Conservation (phyloP, 164 flowering plant species). For the Aristolochia contorta region DNA sequence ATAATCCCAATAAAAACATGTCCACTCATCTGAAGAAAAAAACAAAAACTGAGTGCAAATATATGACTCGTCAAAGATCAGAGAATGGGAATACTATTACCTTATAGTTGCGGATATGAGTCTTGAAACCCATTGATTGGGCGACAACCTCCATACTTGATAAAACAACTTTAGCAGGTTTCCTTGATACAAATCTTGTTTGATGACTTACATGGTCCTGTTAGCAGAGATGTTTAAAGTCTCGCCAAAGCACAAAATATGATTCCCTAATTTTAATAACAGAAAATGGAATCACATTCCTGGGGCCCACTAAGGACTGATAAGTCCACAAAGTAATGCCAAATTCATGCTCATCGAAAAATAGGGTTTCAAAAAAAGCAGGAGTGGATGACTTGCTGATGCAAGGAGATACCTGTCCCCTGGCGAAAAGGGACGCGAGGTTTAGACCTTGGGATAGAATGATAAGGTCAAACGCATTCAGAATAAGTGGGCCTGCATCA, state of each 20-base stretch:
- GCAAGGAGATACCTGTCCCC: slow-evolving; percentile 51
- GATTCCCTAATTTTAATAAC: too few species aligned
- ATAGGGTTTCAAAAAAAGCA: neutral
- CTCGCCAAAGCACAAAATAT: too few species aligned
- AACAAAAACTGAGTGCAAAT: neutral
- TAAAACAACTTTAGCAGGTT: slow-evolving; percentile 81
- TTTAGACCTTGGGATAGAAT: slow-evolving; percentile 95
- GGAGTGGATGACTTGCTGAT: neutral
- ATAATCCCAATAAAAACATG: too few species aligned
- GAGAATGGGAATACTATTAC: slow-evolving; percentile 18
- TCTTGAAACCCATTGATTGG: slow-evolving; percentile 97
- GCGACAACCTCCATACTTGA: slow-evolving; percentile 98
- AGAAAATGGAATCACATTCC: neutral
- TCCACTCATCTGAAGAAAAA: too few species aligned
- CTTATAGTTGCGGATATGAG: slow-evolving; percentile 93
- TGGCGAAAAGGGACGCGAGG: slow-evolving; percentile 79
- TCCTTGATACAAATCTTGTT: slow-evolving; percentile 82
- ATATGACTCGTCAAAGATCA: neutral
- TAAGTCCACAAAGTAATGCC: too few species aligned
- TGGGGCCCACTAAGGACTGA: neutral
- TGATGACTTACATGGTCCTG: slow-evolving; percentile 71
- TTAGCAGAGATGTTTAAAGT: neutral
- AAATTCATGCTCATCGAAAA: neutral
- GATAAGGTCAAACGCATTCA: slow-evolving; percentile 93
- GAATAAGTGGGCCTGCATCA: slow-evolving; percentile 58